phyloP scores from a whole-genome alignment of 2,329 filamentous ascomycete genomes.

The Colletotrichum chrysophilum region DNA sequence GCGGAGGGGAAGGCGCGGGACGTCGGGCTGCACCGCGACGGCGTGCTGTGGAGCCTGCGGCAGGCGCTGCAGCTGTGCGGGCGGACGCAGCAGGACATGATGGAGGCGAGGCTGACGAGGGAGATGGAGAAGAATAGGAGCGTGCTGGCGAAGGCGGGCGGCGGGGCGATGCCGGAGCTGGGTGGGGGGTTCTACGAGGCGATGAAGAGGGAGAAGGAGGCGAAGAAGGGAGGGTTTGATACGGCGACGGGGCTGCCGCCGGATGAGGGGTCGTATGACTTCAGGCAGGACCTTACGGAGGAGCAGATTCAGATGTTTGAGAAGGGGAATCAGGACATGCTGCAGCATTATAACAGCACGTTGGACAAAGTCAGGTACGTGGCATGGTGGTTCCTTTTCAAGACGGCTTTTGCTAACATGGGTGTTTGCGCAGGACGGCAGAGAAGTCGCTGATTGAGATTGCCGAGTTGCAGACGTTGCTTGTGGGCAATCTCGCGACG shows the following conservation, averaged over 20 bases:
- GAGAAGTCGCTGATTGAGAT: conserved; percentile 94
- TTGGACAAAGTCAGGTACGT: conserved; percentile 90
- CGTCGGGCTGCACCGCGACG: conserved; percentile 75
- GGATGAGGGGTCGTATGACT: conserved; percentile 27
- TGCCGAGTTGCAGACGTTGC: conserved; percentile 85
- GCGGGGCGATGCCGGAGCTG: conserved; percentile 28
- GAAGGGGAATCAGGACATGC: conserved; percentile 89
- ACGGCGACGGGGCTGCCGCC: conserved; percentile 24
- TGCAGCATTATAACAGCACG: conserved; percentile 93
- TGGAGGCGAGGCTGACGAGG: conserved; percentile 84
- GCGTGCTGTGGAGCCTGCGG: conserved; percentile 82
- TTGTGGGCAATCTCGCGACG: conserved; percentile 83
- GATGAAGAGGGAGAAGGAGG: conserved; percentile 23
- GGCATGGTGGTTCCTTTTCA: no score
- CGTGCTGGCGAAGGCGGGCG: conserved; percentile 73
- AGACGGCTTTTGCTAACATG: background rate
- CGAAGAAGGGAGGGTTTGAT: conserved; percentile 1
- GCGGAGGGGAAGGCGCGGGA: conserved; percentile 76
- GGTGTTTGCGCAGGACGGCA: conserved; percentile 64
- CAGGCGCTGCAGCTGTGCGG: conserved; percentile 78
- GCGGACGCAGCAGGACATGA: conserved; percentile 85
- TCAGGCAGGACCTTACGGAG: conserved; percentile 66
- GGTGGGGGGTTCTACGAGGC: conserved; percentile 25
- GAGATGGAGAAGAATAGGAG: conserved; percentile 91
- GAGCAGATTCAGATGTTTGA: conserved; percentile 95